Conservation (phyloP, 1,284 basidiomycete genomes). For the Sutorius eximius region DNA sequence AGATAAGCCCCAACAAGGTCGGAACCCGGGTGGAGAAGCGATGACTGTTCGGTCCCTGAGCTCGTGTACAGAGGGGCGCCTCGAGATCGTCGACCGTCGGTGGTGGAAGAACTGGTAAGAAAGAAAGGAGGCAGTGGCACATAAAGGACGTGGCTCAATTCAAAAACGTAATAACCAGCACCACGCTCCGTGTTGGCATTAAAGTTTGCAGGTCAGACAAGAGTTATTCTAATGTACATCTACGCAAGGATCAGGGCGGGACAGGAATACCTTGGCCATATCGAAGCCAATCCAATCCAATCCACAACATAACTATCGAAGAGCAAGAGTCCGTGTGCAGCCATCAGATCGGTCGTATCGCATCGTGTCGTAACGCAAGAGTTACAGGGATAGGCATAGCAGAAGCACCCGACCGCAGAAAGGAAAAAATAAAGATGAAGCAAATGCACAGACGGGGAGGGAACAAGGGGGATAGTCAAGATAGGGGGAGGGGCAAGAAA, state of each 20-base stretch:
- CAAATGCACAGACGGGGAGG: constrained; percentile 13
- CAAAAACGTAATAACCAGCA: background rate
- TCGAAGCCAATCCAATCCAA: constrained; percentile 10
- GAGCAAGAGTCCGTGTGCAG: constrained; percentile 14
- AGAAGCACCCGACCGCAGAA: constrained; percentile 3
- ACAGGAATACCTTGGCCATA: background rate
- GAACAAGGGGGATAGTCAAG: constrained; percentile 11
- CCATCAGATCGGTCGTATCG: constrained; percentile 28
- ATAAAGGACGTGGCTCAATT: background rate
- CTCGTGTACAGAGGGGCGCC: background rate
- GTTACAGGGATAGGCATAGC: constrained; percentile 19
- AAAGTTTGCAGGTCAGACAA: background rate
- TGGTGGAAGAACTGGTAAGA: background rate
- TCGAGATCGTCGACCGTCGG: background rate
- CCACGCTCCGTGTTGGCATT: background rate
- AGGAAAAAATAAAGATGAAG: constrained; percentile 18
- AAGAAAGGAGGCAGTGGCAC: background rate
- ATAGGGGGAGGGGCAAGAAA: constrained; percentile 7
- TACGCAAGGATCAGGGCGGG: background rate
- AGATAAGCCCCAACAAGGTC: background rate
- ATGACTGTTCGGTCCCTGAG: background rate
- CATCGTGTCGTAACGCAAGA: constrained; percentile 22
- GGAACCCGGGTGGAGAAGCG: background rate
- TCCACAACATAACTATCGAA: constrained; percentile 11
- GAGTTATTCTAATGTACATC: constrained; percentile 9